Evolutionary conservation across 352 stramenopile genomes (phyloP).

Genomic region (Phytophthora pinifolia): DNA sequence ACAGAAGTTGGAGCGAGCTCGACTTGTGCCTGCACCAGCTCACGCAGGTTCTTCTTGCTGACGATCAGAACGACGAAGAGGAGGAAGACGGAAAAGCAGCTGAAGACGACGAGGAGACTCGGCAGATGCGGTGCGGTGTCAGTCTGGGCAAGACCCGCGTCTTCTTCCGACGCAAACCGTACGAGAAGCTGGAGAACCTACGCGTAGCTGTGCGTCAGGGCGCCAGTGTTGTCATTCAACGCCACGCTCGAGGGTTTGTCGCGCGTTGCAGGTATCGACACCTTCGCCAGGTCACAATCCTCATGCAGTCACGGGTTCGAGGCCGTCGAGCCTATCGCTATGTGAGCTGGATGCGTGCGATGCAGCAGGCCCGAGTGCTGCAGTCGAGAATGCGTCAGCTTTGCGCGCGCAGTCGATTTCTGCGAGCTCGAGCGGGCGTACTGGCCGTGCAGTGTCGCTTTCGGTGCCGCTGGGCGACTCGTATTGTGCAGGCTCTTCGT

Average conservation of each 20-base stretch:
- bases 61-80: slow-evolving; percentile 10
- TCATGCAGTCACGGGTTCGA: slow-evolving; percentile 47
- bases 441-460: slow-evolving; percentile 53
- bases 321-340: slow-evolving; percentile 34
- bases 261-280: slow-evolving; percentile 38
- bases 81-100: slow-evolving; percentile 8
- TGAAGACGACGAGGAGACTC: slow-evolving; percentile 27
- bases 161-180: slow-evolving; percentile 94
- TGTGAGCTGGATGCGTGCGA: slow-evolving; percentile 44
- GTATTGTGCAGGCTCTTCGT: slow-evolving; percentile 39
- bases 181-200: slow-evolving; percentile 91
- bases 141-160: slow-evolving; percentile 91
- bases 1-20: slow-evolving; percentile 26
- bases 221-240: slow-evolving; percentile 56
- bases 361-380: slow-evolving; percentile 42
- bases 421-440: slow-evolving; percentile 39
- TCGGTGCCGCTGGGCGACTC: slow-evolving; percentile 38
- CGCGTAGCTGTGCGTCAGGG: slow-evolving; percentile 30
- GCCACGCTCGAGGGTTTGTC: slow-evolving; percentile 46
- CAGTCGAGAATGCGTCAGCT: slow-evolving; percentile 51
- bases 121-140: slow-evolving; percentile 42
- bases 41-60: slow-evolving; percentile 29
- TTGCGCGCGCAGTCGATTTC: slow-evolving; percentile 36
- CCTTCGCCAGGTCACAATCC: slow-evolving; percentile 38
- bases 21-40: slow-evolving; percentile 35